Evolutionary conservation across 2,329 filamentous ascomycete genomes (phyloP), one percentile per base, ranked within the genome.

Genomic region (Mycosphaerelloides madeirae): DNA sequence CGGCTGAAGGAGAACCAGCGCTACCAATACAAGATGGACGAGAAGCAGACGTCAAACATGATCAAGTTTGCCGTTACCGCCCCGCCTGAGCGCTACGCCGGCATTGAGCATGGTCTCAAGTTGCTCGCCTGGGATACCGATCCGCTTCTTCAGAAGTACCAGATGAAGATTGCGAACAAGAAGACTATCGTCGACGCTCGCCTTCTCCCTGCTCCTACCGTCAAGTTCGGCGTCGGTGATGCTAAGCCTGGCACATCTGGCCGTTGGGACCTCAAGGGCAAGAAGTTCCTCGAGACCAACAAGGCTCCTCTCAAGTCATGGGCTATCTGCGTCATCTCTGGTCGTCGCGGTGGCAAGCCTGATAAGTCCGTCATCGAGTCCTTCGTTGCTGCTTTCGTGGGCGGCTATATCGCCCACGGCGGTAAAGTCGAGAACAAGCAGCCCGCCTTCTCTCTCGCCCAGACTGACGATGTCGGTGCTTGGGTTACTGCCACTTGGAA

Each of bases 21-120:
- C 2, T 82, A 79, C 56, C 69, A 68, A 3, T 75, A 67, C 61
- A 83, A 83, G 65, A 62, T 82, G 36, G 74, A 74, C 39, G 78
- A 81, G 43, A 58, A 61, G 0, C 75, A 95, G 68, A 96, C 91
- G 0, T 71, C 83, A 0, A 69, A 77, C 4, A 98, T 98, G 93
- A 96, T 98, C 71, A 91, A 85, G 65, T 88, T 91, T 58, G 90
- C 91, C 0, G 91, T 95, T 3, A 87, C 85, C 5, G 77, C 83
- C 1, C 93, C 93, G 0, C 63, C 65, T 0, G 64, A 81, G 22
- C 85, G 93, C n/a, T 78, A 80, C 53, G 56, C 63, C 0, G 79
- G 85, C 15, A 89, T 97, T 55, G 69, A 81, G 38, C 64, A 77
- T 3, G 85, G 85, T 13, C 78, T 95, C 7, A 61, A 69, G 0